phyloP scores from a whole-genome alignment of 441 rosid genomes.

The Erysimum cheiri region DNA sequence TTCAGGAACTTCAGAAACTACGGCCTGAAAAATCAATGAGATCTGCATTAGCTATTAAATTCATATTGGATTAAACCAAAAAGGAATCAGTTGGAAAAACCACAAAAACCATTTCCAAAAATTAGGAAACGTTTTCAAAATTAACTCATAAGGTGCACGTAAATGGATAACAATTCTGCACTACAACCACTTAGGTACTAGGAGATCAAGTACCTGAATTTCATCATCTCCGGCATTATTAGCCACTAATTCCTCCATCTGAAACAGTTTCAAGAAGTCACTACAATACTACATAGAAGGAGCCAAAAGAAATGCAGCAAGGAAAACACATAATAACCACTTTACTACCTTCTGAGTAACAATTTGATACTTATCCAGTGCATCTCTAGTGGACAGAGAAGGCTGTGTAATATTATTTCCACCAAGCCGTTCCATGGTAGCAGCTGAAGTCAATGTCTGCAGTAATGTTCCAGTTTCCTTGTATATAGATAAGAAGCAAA shows the following conservation, averaged over 20 bases:
- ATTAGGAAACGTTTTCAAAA: not conserved
- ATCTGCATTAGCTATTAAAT: constrained; percentile 1
- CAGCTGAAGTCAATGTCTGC: constrained; percentile 61
- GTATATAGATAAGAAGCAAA: constrained; percentile 32
- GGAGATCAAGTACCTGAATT: constrained; percentile 69
- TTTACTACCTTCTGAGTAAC: constrained; percentile 76
- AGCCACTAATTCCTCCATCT: constrained; percentile 86
- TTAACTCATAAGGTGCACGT: not conserved
- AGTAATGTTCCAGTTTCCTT: constrained; percentile 67
- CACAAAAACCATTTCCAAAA: constrained; percentile 23
- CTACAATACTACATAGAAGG: constrained; percentile 8
- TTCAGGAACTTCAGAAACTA: constrained; percentile 93
- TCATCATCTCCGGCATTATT: constrained; percentile 81
- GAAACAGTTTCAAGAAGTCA: constrained; percentile 49
- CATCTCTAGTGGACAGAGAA: constrained; percentile 84
- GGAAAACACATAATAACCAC: constrained; percentile 21
- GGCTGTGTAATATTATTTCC: constrained; percentile 70
- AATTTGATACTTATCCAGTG: constrained; percentile 90
- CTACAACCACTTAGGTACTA: constrained; percentile 10
- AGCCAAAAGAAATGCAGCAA: constrained; percentile 18
- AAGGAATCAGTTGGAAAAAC: constrained; percentile 17
- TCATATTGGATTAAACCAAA: constrained; percentile 17
- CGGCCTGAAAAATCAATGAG: constrained; percentile 55
- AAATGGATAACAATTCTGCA: constrained; percentile 14
- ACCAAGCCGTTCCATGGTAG: constrained; percentile 69